Base-by-base conservation (phyloP, 306 rosid genomes). In the Inga oerstediana region DNA sequence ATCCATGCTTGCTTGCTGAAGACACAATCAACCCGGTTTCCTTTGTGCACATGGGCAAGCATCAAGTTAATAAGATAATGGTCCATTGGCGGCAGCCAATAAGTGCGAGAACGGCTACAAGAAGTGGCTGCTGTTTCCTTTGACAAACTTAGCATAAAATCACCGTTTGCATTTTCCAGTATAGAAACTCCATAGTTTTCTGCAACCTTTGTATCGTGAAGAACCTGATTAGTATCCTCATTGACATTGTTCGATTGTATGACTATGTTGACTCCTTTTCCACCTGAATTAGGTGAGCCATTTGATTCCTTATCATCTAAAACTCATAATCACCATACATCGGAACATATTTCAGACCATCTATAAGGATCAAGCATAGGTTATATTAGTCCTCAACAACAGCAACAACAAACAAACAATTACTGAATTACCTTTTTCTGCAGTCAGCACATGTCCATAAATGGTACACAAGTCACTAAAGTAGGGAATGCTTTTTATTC, bases 61-160 rank as follows among this genome's bases (percentile, higher is more conserved):
- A 93, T 86, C 75, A 88, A 88, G 82, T 88, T 88, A 56, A 93
- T 89, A 88, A 93, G 92, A 77, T 84, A 89, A 58, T 82, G 88
- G 82, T 91, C 97, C 96, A 91, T 90, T 22, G 92, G 88, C 11
- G 90, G 96, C 84, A 88, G 95, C 97, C 97, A 93, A 82, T 84
- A 86, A 49, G 96, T 93, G 82, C 93, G 88, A 62, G 91, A 82
- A 43, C 94, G 89, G 84, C 65, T 76, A 64, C 76, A 64, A 30
- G 75, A 64, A 3, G 87, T 72, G 79, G 80, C 51, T 71, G 81
- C 49, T 51, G 80, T 74, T 82, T 78, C 80, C 54, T 80, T 88
- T 7, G 78, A 56, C 14, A 48, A 15, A 77, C 86, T 74, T 27
- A 66, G 91, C 51, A 64, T 79, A 58, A 72, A 66, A 84, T 82